A percentile compares a stretch with the other conserved stretches of the same genome.
These are phyloP conservation scores for Uromyces viciae-fabae DNA, from an alignment of 1,284 basidiomycete genomes.

Conservation along the genomic window DNA sequence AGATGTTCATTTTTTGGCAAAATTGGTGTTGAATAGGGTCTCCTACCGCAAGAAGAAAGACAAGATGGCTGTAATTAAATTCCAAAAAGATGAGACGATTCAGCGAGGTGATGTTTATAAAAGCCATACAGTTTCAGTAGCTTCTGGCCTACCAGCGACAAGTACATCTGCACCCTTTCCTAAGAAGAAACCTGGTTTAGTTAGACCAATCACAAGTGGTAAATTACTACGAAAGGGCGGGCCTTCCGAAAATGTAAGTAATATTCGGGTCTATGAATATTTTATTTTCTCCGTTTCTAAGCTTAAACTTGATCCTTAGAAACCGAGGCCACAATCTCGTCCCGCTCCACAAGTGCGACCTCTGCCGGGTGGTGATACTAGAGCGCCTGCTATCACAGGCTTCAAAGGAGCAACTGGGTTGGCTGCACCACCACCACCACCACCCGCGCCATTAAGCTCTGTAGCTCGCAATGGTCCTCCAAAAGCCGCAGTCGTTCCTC, in stretches of 20 bases:
- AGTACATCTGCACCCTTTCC: constrained; percentile 79
- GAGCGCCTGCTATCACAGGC: background rate
- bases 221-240: constrained; percentile 75
- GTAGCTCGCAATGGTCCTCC: constrained; percentile 54
- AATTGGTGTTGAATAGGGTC: constrained; percentile 60
- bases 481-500: constrained; percentile 60
- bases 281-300: constrained; percentile 50
- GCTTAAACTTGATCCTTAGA: constrained; percentile 52
- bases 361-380: constrained; percentile 46
- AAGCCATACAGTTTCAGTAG: constrained; percentile 82
- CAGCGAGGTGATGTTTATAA: constrained; percentile 84
- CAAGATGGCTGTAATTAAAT: constrained; percentile 82
- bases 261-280: background rate
- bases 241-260: constrained; percentile 61
- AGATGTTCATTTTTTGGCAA: background rate
- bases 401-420: constrained; percentile 45
- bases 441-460: constrained; percentile 51
- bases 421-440: constrained; percentile 59
- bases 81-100: constrained; percentile 82
- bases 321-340: constrained; percentile 41
- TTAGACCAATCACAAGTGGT: constrained; percentile 76
- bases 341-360: constrained; percentile 53
- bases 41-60: constrained; percentile 96
- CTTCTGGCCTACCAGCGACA: constrained; percentile 76
- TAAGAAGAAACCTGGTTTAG: constrained; percentile 76